Base-by-base conservation (phyloP, 2,329 filamentous ascomycete species). In the Colletotrichum sp. region DNA sequence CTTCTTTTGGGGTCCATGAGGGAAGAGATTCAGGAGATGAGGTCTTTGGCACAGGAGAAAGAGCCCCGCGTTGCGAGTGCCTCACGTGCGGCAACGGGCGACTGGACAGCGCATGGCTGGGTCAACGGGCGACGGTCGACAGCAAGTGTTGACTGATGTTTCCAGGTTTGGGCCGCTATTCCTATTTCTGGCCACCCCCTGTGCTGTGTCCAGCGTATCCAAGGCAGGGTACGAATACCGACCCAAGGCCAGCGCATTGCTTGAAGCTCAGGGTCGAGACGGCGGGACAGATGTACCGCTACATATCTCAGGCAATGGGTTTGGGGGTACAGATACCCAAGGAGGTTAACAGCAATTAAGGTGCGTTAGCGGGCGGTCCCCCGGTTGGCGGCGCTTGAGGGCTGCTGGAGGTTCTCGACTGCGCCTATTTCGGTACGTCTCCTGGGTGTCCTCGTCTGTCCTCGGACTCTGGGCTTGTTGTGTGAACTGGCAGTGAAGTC, bases 81-180 rank as follows among this genome's bases (percentile, higher is more conserved):
- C 74, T 76, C 74, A 76, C 74, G 74, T 76, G 74, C 24, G 71
- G 24, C 26, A 28, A 64, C 72, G 71, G 68, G 48, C 68, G 68
- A 74, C 61, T n/a, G 59, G 13, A 30, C 55, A 39, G 24, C 39
- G 39, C 39, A 67, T 55, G 36, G 24, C 72, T 71, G 68, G 39
- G 67, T 61, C 69, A 64, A 43, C 73, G 63, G 39, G 39, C 39
- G 9, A 43, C 18, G 39, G 39, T n/a, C 39, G 39, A 43, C 39
- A n/a, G 39, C 43, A 52, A 30, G 34, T 64, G 32, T 16, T 64
- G 59, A 61, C 28, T 61, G 65, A 74, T 39, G 70, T 74, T 48
- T 69, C 69, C 30, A 32, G 34, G 32, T 65, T 75, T 74, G 65
- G 74, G 74, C 74, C 74, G 74, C 74, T 71, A 76, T 69, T 73